A percentile compares a stretch with the other conserved stretches of the same genome.
Evolutionary conservation across 805 yeast genomes (phyloP).

Genomic region (Cyberlindnera nakhonratchasimensis): DNA sequence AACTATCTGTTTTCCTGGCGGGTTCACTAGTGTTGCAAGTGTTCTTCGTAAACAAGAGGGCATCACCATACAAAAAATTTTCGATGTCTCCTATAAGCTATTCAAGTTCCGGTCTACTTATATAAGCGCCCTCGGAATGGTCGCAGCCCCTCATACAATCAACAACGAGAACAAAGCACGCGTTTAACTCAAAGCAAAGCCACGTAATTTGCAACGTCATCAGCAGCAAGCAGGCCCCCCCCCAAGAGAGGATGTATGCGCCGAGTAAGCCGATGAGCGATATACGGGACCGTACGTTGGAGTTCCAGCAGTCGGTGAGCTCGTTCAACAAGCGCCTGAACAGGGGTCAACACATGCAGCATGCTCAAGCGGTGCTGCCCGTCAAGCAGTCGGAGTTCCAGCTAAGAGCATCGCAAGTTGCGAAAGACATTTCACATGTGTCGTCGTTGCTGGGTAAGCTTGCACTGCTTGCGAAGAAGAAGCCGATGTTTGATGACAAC

Average conservation of each 20-base stretch:
- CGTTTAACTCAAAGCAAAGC: no score
- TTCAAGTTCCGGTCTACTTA: no score
- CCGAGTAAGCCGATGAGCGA: constrained; percentile 22
- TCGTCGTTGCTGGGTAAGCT: constrained; percentile 77
- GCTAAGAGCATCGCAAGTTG: constrained; percentile 70
- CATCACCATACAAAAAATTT: background rate
- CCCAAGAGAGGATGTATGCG: constrained; percentile 7
- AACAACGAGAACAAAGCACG: no score
- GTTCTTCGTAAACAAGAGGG: background rate
- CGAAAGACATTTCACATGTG: constrained; percentile 83
- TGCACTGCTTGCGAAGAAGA: constrained; percentile 80
- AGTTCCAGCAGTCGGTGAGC: constrained; percentile 87
- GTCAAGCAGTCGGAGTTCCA: constrained; percentile 49
- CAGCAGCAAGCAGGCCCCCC: no score
- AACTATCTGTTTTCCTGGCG: no score
- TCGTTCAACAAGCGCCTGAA: constrained; percentile 72
- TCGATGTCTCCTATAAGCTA: background rate
- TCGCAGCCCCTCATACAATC: no score
- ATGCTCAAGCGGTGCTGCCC: constrained; percentile 10
- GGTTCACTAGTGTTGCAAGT: background rate
- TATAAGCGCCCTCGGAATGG: background rate
- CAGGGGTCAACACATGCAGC: no score
- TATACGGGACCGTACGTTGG: constrained; percentile 80
- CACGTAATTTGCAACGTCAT: background rate
- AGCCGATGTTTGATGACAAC: constrained; percentile 88